Percentiles rank a stretch among this genome's conserved stretches.
Conservation (phyloP, 495 filamentous ascomycete species). For the Cercophora sp. region DNA sequence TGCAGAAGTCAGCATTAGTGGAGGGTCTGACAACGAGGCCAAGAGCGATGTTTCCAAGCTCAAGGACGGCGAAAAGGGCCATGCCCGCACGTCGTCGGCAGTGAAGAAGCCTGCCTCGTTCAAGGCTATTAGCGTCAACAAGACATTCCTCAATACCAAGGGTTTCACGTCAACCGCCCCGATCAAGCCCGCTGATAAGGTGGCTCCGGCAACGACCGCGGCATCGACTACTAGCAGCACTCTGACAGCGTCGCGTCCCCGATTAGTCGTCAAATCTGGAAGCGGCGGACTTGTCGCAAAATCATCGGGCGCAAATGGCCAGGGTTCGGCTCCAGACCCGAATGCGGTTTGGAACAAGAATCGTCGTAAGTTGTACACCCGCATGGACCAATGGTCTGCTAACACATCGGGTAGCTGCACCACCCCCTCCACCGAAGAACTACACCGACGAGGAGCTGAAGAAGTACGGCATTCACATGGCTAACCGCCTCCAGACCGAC, state of each 20-base stretch:
- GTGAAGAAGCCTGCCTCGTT: slow-evolving; percentile 84
- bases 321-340: slow-evolving; percentile 52
- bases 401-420: slow-evolving; percentile 51
- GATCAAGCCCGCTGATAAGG: slow-evolving; percentile 51
- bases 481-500: slow-evolving; percentile 82
- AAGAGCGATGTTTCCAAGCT: slow-evolving; percentile 47
- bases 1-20: slow-evolving; percentile 55
- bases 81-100: slow-evolving; percentile 61
- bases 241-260: slow-evolving; percentile 43
- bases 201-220: slow-evolving; percentile 28
- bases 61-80: slow-evolving; percentile 53
- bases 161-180: slow-evolving; percentile 34
- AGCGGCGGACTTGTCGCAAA: slow-evolving; percentile 49
- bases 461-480: slow-evolving; percentile 94
- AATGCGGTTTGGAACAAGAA: slow-evolving; percentile 97
- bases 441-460: slow-evolving; percentile 97
- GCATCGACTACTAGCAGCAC: slow-evolving; percentile 35
- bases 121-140: slow-evolving; percentile 93
- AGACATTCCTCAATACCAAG: slow-evolving; percentile 68
- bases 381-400: background rate
- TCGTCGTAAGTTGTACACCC: slow-evolving; percentile 55
- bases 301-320: slow-evolving; percentile 48
- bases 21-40: slow-evolving; percentile 67
- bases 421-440: slow-evolving; percentile 79
- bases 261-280: slow-evolving; percentile 52